These are phyloP conservation scores for Leccinum fibrillosum DNA, from an alignment of 768 basidiomycete genomes.

Conservation along the genomic window DNA sequence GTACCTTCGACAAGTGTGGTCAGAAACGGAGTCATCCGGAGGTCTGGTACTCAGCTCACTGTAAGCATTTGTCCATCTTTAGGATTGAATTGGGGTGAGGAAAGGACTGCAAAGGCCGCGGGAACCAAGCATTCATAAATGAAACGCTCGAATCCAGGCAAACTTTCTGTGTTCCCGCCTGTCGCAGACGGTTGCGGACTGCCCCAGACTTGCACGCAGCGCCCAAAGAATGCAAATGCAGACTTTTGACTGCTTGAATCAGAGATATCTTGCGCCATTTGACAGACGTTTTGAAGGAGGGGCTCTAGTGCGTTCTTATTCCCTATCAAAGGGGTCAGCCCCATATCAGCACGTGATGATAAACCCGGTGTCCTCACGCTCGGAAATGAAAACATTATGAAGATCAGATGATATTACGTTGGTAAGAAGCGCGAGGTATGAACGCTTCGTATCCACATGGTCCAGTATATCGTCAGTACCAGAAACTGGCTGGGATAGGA, in stretches of 20 bases:
- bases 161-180: constrained; percentile 36
- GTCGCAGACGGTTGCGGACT: constrained; percentile 39
- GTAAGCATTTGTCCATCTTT: constrained; percentile 85
- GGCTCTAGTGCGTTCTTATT: constrained; percentile 67
- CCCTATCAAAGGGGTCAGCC: constrained; percentile 33
- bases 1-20: constrained; percentile 49
- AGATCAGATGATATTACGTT: constrained; percentile 79
- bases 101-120: constrained; percentile 76
- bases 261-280: constrained; percentile 68
- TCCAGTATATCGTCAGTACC: constrained; percentile 86
- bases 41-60: constrained; percentile 43
- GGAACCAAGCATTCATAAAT: constrained; percentile 86
- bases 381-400: constrained; percentile 81
- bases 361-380: constrained; percentile 50
- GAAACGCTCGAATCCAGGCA: constrained; percentile 92
- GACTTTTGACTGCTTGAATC: constrained; percentile 76
- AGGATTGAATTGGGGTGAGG: constrained; percentile 75
- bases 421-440: constrained; percentile 81
- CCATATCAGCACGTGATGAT: background rate
- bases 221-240: constrained; percentile 75
- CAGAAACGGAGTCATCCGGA: background rate
- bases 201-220: constrained; percentile 67
- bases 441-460: constrained; percentile 80
- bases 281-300: constrained; percentile 71
- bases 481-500: constrained; percentile 76